phyloP scores from a whole-genome alignment of 345 rosid species.

The Sonneratia caseolaris region DNA sequence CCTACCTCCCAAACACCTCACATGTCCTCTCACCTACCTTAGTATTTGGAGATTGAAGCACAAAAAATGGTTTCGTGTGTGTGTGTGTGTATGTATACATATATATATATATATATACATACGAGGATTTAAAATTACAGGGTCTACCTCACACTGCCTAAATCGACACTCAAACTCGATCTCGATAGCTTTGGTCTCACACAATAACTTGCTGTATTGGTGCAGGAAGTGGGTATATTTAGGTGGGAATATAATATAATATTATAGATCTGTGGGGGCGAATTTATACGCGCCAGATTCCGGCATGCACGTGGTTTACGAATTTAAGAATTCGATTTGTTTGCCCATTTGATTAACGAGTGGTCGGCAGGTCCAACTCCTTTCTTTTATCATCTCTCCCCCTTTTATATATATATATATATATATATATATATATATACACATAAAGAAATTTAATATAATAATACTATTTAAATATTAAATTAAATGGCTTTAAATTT shows the following conservation, averaged over 20 bases:
- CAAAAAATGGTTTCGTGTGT: too few relatives aligned
- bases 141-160: neutral
- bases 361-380: conserved; percentile 2
- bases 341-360: conserved; percentile 1
- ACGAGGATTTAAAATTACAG: neutral
- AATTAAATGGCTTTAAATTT: too few relatives aligned
- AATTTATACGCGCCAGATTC: conserved; percentile 12
- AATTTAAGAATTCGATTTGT: neutral
- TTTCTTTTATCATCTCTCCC: neutral
- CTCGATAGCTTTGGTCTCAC: conserved; percentile 2
- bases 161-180: conserved; percentile 1
- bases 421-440: too few relatives aligned
- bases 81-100: too few relatives aligned
- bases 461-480: too few relatives aligned
- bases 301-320: conserved; percentile 22
- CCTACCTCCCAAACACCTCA: conserved; percentile 50
- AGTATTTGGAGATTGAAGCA: neutral
- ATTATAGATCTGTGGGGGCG: neutral
- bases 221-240: conserved; percentile 14
- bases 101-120: too few relatives aligned
- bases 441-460: too few relatives aligned
- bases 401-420: neutral
- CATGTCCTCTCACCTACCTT: conserved; percentile 15
- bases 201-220: neutral
- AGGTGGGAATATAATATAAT: conserved; percentile 12